Percentiles rank a stretch among this genome's conserved stretches.
Conservation (phyloP, 176 grass and related monocot species). For the Aegilops longissima region DNA sequence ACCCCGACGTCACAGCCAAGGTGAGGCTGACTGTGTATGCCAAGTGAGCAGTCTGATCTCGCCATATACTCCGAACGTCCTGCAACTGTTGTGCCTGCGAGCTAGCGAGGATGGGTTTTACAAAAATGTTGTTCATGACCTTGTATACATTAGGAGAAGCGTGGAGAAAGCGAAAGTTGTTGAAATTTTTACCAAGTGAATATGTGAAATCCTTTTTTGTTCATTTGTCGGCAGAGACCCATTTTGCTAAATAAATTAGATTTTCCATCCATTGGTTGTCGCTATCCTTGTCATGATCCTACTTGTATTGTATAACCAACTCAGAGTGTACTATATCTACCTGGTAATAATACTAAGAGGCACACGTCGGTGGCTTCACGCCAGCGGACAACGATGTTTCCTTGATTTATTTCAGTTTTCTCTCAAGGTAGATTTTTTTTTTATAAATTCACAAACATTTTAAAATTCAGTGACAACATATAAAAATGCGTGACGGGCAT, state of each 20-base stretch:
- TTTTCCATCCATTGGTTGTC: not conserved
- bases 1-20: conserved; percentile 73
- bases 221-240: not conserved
- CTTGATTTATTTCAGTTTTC: too few relatives aligned
- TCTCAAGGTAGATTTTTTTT: too few relatives aligned
- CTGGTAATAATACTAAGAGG: too few relatives aligned
- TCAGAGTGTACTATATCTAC: too few relatives aligned
- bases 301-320: too few relatives aligned
- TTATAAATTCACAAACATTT: too few relatives aligned
- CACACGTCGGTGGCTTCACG: too few relatives aligned
- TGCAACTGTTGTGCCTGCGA: not conserved
- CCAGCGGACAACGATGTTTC: too few relatives aligned
- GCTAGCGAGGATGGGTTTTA: not conserved
- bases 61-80: not conserved
- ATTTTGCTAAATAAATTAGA: conserved; percentile 1
- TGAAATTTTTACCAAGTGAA: not conserved
- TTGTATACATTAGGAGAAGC: not conserved
- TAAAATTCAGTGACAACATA: too few relatives aligned
- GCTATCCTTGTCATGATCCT: too few relatives aligned
- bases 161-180: not conserved
- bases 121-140: not conserved
- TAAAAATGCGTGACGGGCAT: too few relatives aligned
- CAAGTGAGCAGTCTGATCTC: conserved; percentile 42
- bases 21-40: conserved; percentile 73
- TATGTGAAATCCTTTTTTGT: not conserved